Percentiles rank a stretch among this genome's conserved stretches.
Conservation (phyloP, 2,329 filamentous ascomycete genomes). For the Trichophyton schoenleinii region DNA sequence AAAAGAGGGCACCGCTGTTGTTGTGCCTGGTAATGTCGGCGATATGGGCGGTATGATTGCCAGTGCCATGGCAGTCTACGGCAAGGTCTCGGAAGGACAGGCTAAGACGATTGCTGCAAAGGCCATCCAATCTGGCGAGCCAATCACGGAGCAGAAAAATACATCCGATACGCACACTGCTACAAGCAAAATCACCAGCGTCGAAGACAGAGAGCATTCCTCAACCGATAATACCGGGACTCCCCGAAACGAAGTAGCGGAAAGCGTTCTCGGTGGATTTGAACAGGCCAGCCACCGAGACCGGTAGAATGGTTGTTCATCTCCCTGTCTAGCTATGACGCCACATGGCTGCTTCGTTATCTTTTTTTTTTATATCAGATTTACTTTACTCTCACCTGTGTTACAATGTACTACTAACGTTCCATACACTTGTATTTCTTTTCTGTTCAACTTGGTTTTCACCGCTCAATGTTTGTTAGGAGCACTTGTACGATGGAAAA, state of each 20-base stretch:
- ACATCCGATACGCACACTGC: slow-evolving; percentile 9
- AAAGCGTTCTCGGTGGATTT: slow-evolving; percentile 39
- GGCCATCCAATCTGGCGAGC: slow-evolving; percentile 20
- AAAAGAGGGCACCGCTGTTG: slow-evolving; percentile 87
- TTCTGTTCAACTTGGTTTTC: background rate
- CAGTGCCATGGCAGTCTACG: slow-evolving; percentile 86
- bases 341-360: background rate
- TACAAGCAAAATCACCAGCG: slow-evolving; percentile 5
- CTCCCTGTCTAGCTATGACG: background rate
- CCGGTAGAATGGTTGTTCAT: background rate
- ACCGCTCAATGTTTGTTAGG: background rate
- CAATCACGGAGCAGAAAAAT: slow-evolving; percentile 7
- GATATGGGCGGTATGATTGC: slow-evolving; percentile 97
- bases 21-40: slow-evolving; percentile 92
- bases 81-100: slow-evolving; percentile 77
- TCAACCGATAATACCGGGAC: slow-evolving; percentile 9
- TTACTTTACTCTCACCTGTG: background rate
- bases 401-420: background rate
- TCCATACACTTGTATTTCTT: background rate
- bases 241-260: slow-evolving; percentile 31
- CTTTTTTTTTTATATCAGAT: background rate
- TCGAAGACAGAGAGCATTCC: slow-evolving; percentile 10
- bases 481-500: background rate
- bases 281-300: slow-evolving; percentile 28
- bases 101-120: slow-evolving; percentile 46